Percentiles rank a stretch among this genome's conserved stretches.
Conservation (phyloP, 805 yeast species). For the Hanseniaspora occidentalis region DNA sequence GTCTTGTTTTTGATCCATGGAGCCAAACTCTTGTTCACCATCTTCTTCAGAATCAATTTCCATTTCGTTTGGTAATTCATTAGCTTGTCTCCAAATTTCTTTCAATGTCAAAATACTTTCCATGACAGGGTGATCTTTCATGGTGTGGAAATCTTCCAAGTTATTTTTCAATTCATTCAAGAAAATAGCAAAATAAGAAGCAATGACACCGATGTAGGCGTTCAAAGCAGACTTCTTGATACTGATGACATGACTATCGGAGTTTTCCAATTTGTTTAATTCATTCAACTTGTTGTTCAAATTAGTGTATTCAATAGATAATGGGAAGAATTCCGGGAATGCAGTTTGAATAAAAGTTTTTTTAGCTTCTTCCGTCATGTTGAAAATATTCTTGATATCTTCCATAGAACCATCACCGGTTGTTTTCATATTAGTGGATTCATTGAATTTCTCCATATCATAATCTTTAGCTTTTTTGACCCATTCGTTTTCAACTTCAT, state of each 20-base stretch:
- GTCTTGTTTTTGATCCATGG: conserved; percentile 10
- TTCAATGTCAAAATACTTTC: conserved; percentile 68
- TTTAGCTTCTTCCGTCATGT: conserved; percentile 42
- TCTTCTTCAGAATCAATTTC: conserved; percentile 10
- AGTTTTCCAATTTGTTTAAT: conserved; percentile 19
- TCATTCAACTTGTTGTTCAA: conserved; percentile 32
- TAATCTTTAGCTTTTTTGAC: conserved; percentile 40
- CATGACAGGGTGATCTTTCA: conserved; percentile 89
- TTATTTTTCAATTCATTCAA: conserved; percentile 40
- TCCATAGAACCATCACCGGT: conserved; percentile 22
- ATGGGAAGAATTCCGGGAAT: conserved; percentile 77
- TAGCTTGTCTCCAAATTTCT: conserved; percentile 84
- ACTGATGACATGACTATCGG: conserved; percentile 25
- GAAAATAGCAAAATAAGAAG: conserved; percentile 69
- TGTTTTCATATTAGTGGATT: conserved; percentile 9
- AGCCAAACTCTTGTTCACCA: conserved; percentile 11
- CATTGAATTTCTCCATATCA: conserved; percentile 28
- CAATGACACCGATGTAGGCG: conserved; percentile 66
- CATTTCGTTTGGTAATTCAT: conserved; percentile 30
- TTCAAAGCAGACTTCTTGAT: conserved; percentile 60
- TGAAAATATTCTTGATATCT: conserved; percentile 31
- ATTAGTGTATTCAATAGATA: conserved; percentile 45
- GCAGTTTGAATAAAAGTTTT: conserved; percentile 40
- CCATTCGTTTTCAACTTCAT: conserved; percentile 66
- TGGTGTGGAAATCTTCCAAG: conserved; percentile 37